Evolutionary conservation across 2,329 filamentous ascomycete genomes (phyloP).

Genomic region (Trichothecium roseum): DNA sequence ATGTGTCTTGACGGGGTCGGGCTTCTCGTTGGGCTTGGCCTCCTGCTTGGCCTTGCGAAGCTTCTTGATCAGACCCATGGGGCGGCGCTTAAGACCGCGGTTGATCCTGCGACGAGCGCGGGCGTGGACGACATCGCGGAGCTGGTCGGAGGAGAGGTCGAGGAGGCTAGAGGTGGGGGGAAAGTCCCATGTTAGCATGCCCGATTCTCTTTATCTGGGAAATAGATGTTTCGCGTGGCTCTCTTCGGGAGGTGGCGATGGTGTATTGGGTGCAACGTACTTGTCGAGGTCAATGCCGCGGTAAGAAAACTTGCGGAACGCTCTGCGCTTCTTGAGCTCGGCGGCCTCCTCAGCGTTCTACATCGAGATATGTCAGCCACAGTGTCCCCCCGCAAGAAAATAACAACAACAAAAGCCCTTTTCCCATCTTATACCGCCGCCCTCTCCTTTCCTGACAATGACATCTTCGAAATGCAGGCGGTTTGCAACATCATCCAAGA

Average conservation of each 20-base stretch:
- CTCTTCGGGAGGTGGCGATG: background rate
- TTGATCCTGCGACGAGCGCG: slow-evolving; percentile 98
- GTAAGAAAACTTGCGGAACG: slow-evolving; percentile 99
- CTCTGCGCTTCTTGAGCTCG: slow-evolving; percentile 99
- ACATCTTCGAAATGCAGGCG: background rate
- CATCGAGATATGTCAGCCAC: slow-evolving; percentile 18
- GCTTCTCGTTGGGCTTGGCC: slow-evolving; percentile 99
- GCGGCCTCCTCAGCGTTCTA: slow-evolving; percentile 97
- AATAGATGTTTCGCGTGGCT: slow-evolving; percentile 1
- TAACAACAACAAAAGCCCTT: background rate
- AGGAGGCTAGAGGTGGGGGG: slow-evolving; percentile 66
- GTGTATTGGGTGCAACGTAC: slow-evolving; percentile 47
- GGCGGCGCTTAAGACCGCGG: slow-evolving; percentile 99
- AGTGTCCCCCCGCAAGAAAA: background rate
- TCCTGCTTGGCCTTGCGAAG: slow-evolving; percentile 99
- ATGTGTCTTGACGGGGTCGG: slow-evolving; percentile 97
- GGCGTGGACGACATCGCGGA: slow-evolving; percentile 98
- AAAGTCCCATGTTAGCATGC: slow-evolving; percentile 11
- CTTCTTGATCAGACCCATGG: slow-evolving; percentile 99
- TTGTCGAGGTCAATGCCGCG: slow-evolving; percentile 98
- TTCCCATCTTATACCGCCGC: background rate
- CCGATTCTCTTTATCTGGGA: background rate
- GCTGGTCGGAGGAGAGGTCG: slow-evolving; percentile 95
- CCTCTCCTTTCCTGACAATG: background rate
- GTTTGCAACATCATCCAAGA: background rate